Base-by-base conservation (phyloP, 768 basidiomycete genomes). In the Trametes gibbosa region DNA sequence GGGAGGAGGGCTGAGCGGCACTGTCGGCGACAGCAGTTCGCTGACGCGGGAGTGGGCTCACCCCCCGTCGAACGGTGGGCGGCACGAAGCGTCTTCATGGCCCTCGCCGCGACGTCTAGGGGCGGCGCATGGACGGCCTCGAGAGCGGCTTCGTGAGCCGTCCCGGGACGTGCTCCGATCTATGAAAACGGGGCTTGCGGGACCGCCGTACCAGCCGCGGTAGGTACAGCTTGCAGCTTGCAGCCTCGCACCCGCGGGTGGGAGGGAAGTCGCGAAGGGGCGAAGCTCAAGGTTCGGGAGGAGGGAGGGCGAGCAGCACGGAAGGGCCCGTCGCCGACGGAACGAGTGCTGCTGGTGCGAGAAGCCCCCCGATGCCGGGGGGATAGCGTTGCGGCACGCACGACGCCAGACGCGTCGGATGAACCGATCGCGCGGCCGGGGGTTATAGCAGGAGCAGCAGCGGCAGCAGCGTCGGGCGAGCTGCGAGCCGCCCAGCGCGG, bases 371-470 rank as follows among this genome's bases (percentile, higher is more conserved):
- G 50, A 21, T 50, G 50, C 50, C 50, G 50, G 50, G 34, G n/a
- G 50, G 21, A 50, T 50, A 50, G 50, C 50, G 35, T 50, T 50
- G 50, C 50, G 50, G 50, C 50, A 50, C 34, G 50, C 14, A 50
- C 29, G 3, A 17, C n/a, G n/a, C n/a, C n/a, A 34, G 17, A 29
- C 19, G 32, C 46, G 46, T 7, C 10, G 29, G 34, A 10, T 14
- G 34, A 37, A 23, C 34, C 4, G 50, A 24, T 40, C 17, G 50
- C 19, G 50, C 50, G 50, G 50, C 21, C 35, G 50, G 34, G 21
- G 34, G 34, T 23, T 21, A 21, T 39, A 5, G 29, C 21, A 13
- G 6, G 12, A 37, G 17, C 19, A 32, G 5, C 29, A 32, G 29
- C 29, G 4, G 29, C 29, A 32, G 29, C 5, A 4, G 29, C 29